Conservation (phyloP, 106 monocot genomes). For the Dioscorea dumetorum region DNA sequence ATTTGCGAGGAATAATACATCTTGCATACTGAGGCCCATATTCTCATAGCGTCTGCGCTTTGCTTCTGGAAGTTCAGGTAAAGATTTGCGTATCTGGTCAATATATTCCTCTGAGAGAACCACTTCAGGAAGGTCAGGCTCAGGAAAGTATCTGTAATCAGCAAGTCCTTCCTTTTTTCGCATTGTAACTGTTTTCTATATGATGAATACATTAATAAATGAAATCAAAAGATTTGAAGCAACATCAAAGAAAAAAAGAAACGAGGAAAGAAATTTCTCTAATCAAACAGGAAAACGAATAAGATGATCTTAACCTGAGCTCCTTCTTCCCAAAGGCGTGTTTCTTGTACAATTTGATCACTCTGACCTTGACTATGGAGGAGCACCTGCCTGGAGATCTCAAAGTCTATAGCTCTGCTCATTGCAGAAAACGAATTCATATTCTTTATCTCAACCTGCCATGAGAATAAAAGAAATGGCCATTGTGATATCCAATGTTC, state of each 20-base stretch:
- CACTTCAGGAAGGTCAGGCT: constrained; percentile 95
- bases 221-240: background rate
- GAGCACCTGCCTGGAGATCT: constrained; percentile 76
- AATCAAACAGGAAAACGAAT: background rate
- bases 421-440: constrained; percentile 99
- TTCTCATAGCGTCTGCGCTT: constrained; percentile 88
- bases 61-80: constrained; percentile 88
- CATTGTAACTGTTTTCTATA: constrained; percentile 89
- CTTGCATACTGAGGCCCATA: constrained; percentile 91
- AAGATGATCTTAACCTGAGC: constrained; percentile 39
- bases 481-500: background rate
- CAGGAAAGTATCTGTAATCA: constrained; percentile 97
- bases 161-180: constrained; percentile 97
- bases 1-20: constrained; percentile 91
- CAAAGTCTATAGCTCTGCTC: constrained; percentile 91
- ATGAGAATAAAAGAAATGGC: background rate
- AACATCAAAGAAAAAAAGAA: background rate
- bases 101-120: constrained; percentile 56
- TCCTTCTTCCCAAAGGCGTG: constrained; percentile 90
- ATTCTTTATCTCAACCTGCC: constrained; percentile 98
- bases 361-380: constrained; percentile 70
- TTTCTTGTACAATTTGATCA: constrained; percentile 97
- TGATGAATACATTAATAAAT: background rate
- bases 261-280: background rate
- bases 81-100: constrained; percentile 42